Percentiles rank a stretch among this genome's conserved stretches.
These are phyloP conservation scores for Cercospora berteroae DNA, from an alignment of 2,329 filamentous ascomycete genomes.

Conservation along the genomic window DNA sequence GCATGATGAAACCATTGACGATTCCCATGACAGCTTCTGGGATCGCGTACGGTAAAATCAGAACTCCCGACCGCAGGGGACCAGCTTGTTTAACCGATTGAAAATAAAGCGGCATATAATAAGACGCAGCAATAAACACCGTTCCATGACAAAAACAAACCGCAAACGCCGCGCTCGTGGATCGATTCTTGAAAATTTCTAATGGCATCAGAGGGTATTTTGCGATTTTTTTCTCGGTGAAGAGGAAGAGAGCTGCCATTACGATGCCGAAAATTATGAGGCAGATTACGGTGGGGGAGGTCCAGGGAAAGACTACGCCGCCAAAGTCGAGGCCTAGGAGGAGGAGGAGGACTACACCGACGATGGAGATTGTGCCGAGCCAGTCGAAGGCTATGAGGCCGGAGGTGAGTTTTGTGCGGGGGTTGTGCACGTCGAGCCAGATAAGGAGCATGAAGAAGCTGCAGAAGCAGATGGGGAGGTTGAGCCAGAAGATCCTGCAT, in stretches of 20 bases:
- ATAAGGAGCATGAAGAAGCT: conserved; percentile 52
- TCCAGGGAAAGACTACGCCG: conserved; percentile 54
- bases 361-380: conserved; percentile 53
- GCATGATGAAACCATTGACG: conserved; percentile 49
- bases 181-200: conserved; percentile 55
- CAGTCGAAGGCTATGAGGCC: conserved; percentile 56
- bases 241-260: conserved; percentile 54
- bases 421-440: conserved; percentile 57
- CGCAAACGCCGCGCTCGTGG: conserved; percentile 58
- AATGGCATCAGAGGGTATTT: conserved; percentile 68
- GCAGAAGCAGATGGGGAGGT: conserved; percentile 51
- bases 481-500: conserved; percentile 50
- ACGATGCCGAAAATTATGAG: conserved; percentile 53
- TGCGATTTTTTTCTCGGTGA: conserved; percentile 63
- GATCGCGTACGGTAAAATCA: conserved; percentile 60
- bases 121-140: conserved; percentile 62
- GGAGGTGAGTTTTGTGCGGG: conserved; percentile 48
- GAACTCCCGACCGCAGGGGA: conserved; percentile 59
- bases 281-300: conserved; percentile 55
- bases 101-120: conserved; percentile 72
- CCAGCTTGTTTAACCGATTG: conserved; percentile 64
- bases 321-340: conserved; percentile 56
- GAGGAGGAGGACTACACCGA: conserved; percentile 53
- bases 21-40: conserved; percentile 48
- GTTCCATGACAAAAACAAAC: conserved; percentile 51